Evolutionary conservation across 352 stramenopile genomes (phyloP).

Genomic region (Elongisporangium anandrum): DNA sequence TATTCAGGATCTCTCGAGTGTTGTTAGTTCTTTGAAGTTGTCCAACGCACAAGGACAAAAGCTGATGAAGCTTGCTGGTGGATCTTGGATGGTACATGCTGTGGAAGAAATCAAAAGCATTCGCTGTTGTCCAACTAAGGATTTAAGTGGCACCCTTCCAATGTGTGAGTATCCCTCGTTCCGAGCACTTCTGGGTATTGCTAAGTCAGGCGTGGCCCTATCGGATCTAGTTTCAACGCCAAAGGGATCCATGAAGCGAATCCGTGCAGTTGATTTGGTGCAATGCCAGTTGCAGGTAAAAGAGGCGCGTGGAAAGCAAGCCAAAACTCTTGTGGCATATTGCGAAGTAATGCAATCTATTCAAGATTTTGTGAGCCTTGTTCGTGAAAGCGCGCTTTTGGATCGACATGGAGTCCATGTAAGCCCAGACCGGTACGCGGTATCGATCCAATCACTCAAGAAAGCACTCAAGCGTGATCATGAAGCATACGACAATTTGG

Average conservation of each 20-base stretch:
- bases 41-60: conserved; percentile 58
- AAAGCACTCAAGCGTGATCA: neutral
- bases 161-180: conserved; percentile 12
- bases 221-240: conserved; percentile 39
- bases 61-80: conserved; percentile 41
- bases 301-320: neutral
- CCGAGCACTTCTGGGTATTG: conserved; percentile 12
- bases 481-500: neutral
- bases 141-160: neutral
- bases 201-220: conserved; percentile 19
- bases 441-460: neutral
- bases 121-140: too few relatives aligned
- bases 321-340: conserved; percentile 10
- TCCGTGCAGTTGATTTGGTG: conserved; percentile 20
- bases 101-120: conserved; percentile 9
- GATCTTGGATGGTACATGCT: conserved; percentile 37
- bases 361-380: conserved; percentile 12
- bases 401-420: conserved; percentile 19
- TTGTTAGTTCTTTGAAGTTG: conserved; percentile 37
- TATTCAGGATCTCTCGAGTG: conserved; percentile 14
- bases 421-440: neutral
- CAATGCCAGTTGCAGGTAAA: conserved; percentile 4
- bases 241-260: conserved; percentile 51
- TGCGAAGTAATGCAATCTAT: conserved; percentile 21
- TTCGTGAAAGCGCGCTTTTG: conserved; percentile 30